Evolutionary conservation across 305 asterid genomes (phyloP).

Genomic region (Solanum chacoense): DNA sequence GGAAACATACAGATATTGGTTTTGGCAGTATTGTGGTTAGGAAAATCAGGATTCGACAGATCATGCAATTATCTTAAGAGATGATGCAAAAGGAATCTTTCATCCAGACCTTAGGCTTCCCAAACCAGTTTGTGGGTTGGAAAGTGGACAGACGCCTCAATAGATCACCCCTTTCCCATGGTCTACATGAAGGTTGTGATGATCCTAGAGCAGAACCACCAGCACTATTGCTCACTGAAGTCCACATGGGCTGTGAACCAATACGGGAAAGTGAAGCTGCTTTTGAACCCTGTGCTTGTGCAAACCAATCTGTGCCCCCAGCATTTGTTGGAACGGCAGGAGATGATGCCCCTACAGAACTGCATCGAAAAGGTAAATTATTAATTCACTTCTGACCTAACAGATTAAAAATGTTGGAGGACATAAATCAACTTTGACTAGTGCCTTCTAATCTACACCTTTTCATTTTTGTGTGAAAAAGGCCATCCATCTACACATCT

Average conservation of each 20-base stretch:
- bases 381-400: background rate
- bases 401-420: background rate
- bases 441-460: background rate
- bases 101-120: constrained; percentile 83
- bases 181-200: constrained; percentile 93
- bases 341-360: constrained; percentile 98
- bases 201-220: constrained; percentile 94
- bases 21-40: background rate
- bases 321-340: constrained; percentile 82
- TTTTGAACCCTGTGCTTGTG: constrained; percentile 73
- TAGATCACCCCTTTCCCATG: constrained; percentile 99
- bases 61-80: background rate
- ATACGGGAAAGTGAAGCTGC: constrained; percentile 73
- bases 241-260: constrained; percentile 62
- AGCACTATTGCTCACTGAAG: constrained; percentile 79
- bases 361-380: constrained; percentile 11
- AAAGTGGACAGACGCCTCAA: constrained; percentile 94
- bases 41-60: background rate
- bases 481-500: background rate
- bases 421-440: background rate
- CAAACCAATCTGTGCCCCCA: constrained; percentile 78
- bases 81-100: constrained; percentile 8
- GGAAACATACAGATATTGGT: background rate
- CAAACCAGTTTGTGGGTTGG: constrained; percentile 87
- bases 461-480: background rate